Evolutionary conservation across 106 monocot genomes (phyloP), one percentile per base, ranked within the genome.

Genomic region (Allium fistulosum): DNA sequence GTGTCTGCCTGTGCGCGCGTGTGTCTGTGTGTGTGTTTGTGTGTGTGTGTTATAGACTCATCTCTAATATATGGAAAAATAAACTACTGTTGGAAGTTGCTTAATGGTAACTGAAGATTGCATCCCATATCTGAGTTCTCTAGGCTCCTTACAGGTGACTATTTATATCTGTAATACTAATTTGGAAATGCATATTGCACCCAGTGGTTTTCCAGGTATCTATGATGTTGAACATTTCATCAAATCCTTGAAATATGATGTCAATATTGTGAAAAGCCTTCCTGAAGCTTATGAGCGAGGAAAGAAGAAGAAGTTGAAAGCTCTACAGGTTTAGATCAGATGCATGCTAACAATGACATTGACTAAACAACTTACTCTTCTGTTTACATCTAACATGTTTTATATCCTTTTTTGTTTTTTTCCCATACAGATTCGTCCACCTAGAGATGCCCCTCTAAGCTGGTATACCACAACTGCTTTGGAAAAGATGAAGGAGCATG

Each of bases 191-290:
- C 64, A 26, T 69, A 60, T 22, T 53, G 52, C 49, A 57, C 46
- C 69, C 91, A 96, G 96, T 64, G 92, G 97, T 67, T 97, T 97
- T 77, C 73, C 82, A 87, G 97, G 97, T 75, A 81, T 89, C 11
- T 97, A 97, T 79, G 92, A 97, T 87, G 97, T 97, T 60, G 84
- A 84, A 37, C 89, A 90, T 82, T 93, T 99, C 55, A 78, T 99
- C 56, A 85, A 81, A 64, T 71, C 83, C 55, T 85, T 99, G 65
- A 80, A 81, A 55, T 82, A 73, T 74, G 97, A 99, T 80, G 75
- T 99, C 49, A 71, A 22, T 14, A 87, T 99, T 61, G 87, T 90
- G 52, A 75, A 79, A 70, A 79, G 72, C 22, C 80, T 99, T 73
- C 97, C 97, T 79, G 92, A 92, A 61, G 71, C 85, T 46, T 52